Evolutionary conservation across 2,329 filamentous ascomycete genomes (phyloP), one percentile per base, ranked within the genome.

Genomic region (Shiraia sp.): DNA sequence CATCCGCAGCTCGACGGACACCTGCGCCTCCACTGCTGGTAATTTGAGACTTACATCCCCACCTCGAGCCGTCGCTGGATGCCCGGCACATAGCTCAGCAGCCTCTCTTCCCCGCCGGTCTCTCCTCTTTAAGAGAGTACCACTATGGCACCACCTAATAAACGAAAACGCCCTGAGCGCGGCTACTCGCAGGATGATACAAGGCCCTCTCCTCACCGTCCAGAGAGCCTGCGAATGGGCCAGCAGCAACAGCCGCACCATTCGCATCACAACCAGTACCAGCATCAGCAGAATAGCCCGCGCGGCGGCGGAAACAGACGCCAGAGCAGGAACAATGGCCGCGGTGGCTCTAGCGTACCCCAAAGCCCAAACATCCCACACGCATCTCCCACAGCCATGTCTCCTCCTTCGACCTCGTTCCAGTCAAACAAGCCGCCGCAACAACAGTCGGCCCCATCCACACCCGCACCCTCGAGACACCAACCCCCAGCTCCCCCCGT

Each of bases 121-220:
- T 61, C 54, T 56, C 53, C 45, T 49, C 49, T 46, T 33, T 56
- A 51, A 56, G 53, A 60, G 52, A 47, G 57, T 57, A 54, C 62
- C 50, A 63, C 23, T 29, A 81, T 81, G 79, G 71, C 77, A 65
- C 77, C 75, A 51, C 67, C 66, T 51, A 70, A 72, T 39, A 85
- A 84, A 72, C 74, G 81, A 49, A 83, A 83, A 72, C 72, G 76
- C 44, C 65, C 69, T 24, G 75, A 78, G 33, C 68, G 72, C 47
- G 69, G 63, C 32, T 70, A 66, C 43, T 70, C 73, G 10, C 65
- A 75, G 36, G 73, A 77, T 30, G 59, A 63, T 69, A 75, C 41
- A 59, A 55, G 76, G 41, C 74, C 74, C 27, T 79, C 77, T 42
- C 76, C 77, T 13, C 75, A 79, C 57, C 72, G 74, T 33, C 77